Base-by-base conservation (phyloP, 495 filamentous ascomycete species). In the Cetradonia linearis region DNA sequence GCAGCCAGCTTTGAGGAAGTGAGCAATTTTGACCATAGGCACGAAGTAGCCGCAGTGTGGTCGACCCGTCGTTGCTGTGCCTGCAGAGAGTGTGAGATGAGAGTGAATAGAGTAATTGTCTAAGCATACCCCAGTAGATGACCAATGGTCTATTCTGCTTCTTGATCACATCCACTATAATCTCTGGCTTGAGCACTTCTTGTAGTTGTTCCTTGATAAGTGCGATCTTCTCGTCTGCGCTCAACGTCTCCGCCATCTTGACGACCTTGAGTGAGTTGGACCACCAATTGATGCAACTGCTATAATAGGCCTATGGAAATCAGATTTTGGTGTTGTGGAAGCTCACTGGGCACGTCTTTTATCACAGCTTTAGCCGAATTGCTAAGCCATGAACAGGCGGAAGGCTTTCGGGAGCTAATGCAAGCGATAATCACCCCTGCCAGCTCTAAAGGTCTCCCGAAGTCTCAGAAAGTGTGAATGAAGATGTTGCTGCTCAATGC, bases 21-120 rank as follows among this genome's bases (percentile, higher is more conserved):
- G 84, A 36, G 90, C 91, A 66, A 97, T 84, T 72, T 96, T 97
- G 62, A 96, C 74, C 68, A 83, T 84, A 16, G 86, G 80, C 2
- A 92, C 86, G 60, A 92, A 89, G 78, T 96, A 96, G 44, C 89
- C 87, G 65, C 78, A 83, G 65, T 94, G 89, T 14, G 88, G 89
- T 63, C 80, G 74, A 1, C 90, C 91, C 3, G 86, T 91, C 6
- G 89, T 89, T 25, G 88, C 88, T 14, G 88, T 93, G 54, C 86
- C 83, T 82, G 49, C 20, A 27, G 37, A 60, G 42, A 66, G 67
- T 69, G 31, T 47, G 11, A 25, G 40, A 38, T 59, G 42, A 36
- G 20, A 1, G 11, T 3, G 25, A 47, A 2, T 2, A n/a, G 16
- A 16, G n/a, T 1, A 23, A 7, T 54, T 18, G 25, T 34, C 3